Percentiles rank a stretch among this genome's conserved stretches.
These are phyloP conservation scores for Hexamita inflata DNA, from an alignment of 208 protist species.

Conservation along the genomic window DNA sequence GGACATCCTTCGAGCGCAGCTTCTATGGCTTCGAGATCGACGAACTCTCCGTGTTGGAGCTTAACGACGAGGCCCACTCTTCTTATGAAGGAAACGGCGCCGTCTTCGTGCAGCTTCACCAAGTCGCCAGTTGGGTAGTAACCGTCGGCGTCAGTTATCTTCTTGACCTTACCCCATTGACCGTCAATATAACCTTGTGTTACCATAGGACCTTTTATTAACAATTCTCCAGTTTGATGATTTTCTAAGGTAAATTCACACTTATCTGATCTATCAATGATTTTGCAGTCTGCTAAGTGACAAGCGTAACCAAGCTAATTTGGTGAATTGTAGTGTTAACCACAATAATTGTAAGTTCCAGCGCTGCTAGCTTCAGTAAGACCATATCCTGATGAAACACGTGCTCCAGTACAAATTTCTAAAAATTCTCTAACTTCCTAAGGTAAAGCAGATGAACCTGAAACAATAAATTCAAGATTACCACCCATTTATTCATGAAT, in stretches of 20 bases:
- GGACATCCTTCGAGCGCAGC: neutral
- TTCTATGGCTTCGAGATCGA: neutral
- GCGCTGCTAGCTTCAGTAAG: neutral
- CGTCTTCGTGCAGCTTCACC: neutral
- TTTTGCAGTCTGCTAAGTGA: neutral
- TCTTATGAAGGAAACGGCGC: neutral
- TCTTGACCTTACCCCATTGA: neutral
- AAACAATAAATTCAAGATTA: constrained; percentile 1
- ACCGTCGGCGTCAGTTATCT: constrained; percentile 15
- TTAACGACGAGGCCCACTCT: constrained; percentile 11
- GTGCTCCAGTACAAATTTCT: constrained; percentile 7
- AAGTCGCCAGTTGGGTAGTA: constrained; percentile 16
- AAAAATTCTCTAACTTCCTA: neutral
- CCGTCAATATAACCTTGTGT: neutral
- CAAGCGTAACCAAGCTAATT: neutral
- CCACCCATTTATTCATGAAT: neutral
- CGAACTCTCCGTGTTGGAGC: neutral
- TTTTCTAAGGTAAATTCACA: neutral
- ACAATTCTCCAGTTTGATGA: neutral
- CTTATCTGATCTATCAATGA: constrained; percentile 1
- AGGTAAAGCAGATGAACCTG: constrained; percentile 11
- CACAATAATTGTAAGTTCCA: neutral
- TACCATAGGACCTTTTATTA: constrained; percentile 6
- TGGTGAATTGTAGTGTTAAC: neutral
- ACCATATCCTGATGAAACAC: constrained; percentile 19